phyloP scores from a whole-genome alignment of 1,139 yeast species.

The Pichia sp. region DNA sequence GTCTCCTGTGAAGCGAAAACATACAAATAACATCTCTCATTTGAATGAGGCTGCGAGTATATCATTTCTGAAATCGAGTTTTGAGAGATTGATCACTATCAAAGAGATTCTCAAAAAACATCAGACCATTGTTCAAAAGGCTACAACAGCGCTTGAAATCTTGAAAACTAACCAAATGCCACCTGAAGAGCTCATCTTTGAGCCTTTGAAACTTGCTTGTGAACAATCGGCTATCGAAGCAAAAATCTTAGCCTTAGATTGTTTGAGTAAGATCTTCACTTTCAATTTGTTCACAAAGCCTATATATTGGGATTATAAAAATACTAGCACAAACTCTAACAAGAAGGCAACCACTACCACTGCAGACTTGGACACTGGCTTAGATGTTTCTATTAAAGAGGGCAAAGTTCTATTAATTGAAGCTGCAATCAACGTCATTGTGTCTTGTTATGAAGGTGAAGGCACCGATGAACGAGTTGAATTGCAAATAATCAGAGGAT shows the following conservation, averaged over 20 bases:
- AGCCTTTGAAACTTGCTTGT: slow-evolving; percentile 56
- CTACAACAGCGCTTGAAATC: slow-evolving; percentile 35
- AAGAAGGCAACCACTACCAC: slow-evolving; percentile 18
- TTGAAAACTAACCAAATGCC: slow-evolving; percentile 28
- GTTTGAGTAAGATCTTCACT: slow-evolving; percentile 58
- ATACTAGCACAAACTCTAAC: slow-evolving; percentile 12
- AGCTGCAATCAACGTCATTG: slow-evolving; percentile 77
- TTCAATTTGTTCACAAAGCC: slow-evolving; percentile 54
- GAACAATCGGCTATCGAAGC: slow-evolving; percentile 42
- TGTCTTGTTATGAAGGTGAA: slow-evolving; percentile 85
- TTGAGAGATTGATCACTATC: slow-evolving; percentile 38
- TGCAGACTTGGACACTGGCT: slow-evolving; percentile 36
- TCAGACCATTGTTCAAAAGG: slow-evolving; percentile 34
- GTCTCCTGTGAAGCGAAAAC: slow-evolving; percentile 10
- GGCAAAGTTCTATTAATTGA: slow-evolving; percentile 62
- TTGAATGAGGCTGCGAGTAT: slow-evolving; percentile 28
- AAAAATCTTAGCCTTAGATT: slow-evolving; percentile 53
- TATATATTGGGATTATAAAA: slow-evolving; percentile 28
- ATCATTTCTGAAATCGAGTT: slow-evolving; percentile 40
- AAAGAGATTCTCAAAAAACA: slow-evolving; percentile 43
- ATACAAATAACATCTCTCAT: slow-evolving; percentile 8
- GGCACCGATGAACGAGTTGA: slow-evolving; percentile 86
- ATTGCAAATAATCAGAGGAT: slow-evolving; percentile 84
- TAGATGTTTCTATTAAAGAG: slow-evolving; percentile 20
- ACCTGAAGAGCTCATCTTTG: slow-evolving; percentile 38